Evolutionary conservation across 2,329 filamentous ascomycete species (phyloP), one percentile per base, ranked within the genome.

Genomic region (Dactylellina sp.): DNA sequence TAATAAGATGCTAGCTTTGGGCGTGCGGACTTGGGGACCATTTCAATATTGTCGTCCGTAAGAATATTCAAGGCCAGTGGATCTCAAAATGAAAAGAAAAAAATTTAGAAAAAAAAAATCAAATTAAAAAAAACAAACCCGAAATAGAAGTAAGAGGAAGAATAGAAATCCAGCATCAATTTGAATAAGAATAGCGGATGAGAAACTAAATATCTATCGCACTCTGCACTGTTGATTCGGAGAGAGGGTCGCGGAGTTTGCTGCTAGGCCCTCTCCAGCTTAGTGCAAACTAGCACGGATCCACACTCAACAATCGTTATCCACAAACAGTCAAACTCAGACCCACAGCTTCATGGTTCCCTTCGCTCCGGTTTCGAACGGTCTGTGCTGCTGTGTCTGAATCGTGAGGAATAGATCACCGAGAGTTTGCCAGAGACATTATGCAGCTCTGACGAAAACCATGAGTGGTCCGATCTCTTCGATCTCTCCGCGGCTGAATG

Each of bases 281-380:
- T 60, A 61, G 57, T 25, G 42, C 12, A 16, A 9, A 61, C 16
- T 44, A 24, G 57, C 57, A 59, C 44, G 57, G 44, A 61, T 61
- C 44, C 57, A 50, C 57, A 37, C 7, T 39, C 32, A 47, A 47
- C 42, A 46, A 32, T 5, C 9, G 28, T 9, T 32, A 42, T 25
- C 7, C 37, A 56, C 52, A 42, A 40, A 28, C 39, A 32, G 28
- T 22, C 16, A 20, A 9, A 39, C 14, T 7, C 5, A 6, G 57
- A 61, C 57, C 57, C 57, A 61, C 57, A 7, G 18, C 14, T 40
- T 12, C 25, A 61, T 24, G 44, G 32, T 28, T 39, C 20, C 3
- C 7, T 49, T 42, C 2, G 4, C 24, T 61, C 57, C 57, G 57
- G 11, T 18, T 16, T 32, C 28, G 3, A 37, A 61, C 42, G 57